phyloP scores from a whole-genome alignment of 257 asterid genomes.

The Plectranthus barbatus region DNA sequence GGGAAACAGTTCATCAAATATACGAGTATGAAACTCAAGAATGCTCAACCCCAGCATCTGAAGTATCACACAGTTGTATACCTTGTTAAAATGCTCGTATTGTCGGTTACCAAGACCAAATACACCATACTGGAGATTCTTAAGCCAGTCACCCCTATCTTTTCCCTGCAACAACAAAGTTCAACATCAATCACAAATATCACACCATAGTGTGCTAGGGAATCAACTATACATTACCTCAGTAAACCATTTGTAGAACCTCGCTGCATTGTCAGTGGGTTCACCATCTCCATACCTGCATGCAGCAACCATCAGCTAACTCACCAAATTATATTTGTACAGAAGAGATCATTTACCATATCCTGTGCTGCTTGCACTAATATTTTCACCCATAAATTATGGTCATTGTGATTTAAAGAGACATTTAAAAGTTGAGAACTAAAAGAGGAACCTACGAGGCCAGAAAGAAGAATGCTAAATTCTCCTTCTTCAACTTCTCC shows the following conservation, averaged over 20 bases:
- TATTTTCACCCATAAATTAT: neutral
- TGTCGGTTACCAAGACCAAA: constrained; percentile 99
- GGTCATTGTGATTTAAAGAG: constrained; percentile 1
- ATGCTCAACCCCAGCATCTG: neutral
- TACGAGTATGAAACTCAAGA: neutral
- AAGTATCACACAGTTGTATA: constrained; percentile 9
- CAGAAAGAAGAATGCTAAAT: constrained; percentile 64
- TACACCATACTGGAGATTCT: constrained; percentile 71
- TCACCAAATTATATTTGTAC: constrained; percentile 7
- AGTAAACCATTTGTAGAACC: constrained; percentile 90
- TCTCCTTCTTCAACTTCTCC: constrained; percentile 79
- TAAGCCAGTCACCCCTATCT: constrained; percentile 71
- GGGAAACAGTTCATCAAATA: neutral
- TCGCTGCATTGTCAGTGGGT: constrained; percentile 96
- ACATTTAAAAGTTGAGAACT: neutral
- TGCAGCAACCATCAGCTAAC: constrained; percentile 30
- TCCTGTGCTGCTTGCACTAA: neutral
- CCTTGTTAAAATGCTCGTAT: constrained; percentile 98
- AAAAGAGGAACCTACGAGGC: constrained; percentile 72
- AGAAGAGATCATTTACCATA: neutral
- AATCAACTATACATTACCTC: constrained; percentile 38
- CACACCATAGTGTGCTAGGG: neutral
- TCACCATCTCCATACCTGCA: constrained; percentile 98
- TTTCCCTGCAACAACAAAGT: constrained; percentile 50
- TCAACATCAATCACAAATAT: constrained; percentile 6